phyloP scores from a whole-genome alignment of 306 rosid genomes.

The Gillenia trifoliata region DNA sequence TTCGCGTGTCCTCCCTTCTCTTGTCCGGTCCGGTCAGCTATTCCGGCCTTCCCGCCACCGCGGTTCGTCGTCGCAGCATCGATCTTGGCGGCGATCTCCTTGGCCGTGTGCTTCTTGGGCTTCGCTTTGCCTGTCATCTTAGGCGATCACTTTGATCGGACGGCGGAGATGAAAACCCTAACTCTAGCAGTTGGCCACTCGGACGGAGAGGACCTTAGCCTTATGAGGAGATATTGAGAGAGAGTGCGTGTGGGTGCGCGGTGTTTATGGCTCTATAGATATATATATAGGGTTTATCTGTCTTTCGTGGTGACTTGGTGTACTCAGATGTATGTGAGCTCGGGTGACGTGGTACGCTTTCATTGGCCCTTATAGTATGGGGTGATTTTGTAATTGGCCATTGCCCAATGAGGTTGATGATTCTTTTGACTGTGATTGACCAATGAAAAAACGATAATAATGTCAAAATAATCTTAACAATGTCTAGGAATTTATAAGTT shows the following conservation, averaged over 20 bases:
- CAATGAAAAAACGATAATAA: too few species aligned
- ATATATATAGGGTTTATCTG: constrained; percentile 22
- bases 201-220: neutral
- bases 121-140: constrained; percentile 94
- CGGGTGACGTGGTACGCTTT: neutral
- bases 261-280: neutral
- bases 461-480: too few species aligned
- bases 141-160: neutral
- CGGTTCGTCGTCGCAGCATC: constrained; percentile 94
- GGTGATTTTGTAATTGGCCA: neutral
- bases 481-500: too few species aligned
- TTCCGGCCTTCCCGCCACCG: constrained; percentile 94
- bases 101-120: constrained; percentile 99
- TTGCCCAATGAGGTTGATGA: neutral
- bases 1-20: constrained; percentile 96
- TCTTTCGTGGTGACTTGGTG: neutral
- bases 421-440: too few species aligned
- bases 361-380: neutral
- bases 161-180: constrained; percentile 27
- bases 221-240: neutral
- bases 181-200: neutral
- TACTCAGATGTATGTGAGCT: neutral
- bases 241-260: neutral
- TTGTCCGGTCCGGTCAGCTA: constrained; percentile 54
- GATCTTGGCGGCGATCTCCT: constrained; percentile 78